A percentile compares a stretch with the other conserved stretches of the same genome.
Evolutionary conservation across 345 rosid species (phyloP).

Genomic region (Populus tremula): DNA sequence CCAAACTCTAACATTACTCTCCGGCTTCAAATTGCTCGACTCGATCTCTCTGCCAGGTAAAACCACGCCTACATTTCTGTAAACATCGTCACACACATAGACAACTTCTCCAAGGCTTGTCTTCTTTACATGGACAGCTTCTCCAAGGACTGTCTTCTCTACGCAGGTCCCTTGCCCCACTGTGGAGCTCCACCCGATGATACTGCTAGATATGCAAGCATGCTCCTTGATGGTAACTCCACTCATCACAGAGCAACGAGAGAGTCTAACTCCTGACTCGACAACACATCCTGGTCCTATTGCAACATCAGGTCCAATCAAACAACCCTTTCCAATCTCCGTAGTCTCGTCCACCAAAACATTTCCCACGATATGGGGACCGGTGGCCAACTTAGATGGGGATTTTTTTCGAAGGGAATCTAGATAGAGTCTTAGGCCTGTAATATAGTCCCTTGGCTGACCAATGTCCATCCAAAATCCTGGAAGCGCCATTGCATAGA

Average conservation of each 20-base stretch:
- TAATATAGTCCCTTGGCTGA: constrained; percentile 87
- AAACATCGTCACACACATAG: constrained; percentile 83
- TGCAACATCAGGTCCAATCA: constrained; percentile 91
- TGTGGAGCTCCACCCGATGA: constrained; percentile 91
- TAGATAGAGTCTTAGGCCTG: constrained; percentile 79
- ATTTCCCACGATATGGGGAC: constrained; percentile 65
- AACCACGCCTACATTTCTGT: constrained; percentile 88
- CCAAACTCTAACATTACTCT: constrained; percentile 68
- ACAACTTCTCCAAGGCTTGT: constrained; percentile 91
- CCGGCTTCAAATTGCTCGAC: constrained; percentile 88
- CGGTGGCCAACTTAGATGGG: constrained; percentile 51
- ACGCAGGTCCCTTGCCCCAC: constrained; percentile 87
- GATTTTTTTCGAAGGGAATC: constrained; percentile 74
- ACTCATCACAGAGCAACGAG: constrained; percentile 86
- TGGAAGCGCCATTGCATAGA: constrained; percentile 86
- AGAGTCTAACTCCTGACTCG: constrained; percentile 85
- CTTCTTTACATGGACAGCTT: constrained; percentile 98
- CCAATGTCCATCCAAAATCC: constrained; percentile 99
- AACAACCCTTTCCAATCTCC: constrained; percentile 82
- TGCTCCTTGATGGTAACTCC: constrained; percentile 91
- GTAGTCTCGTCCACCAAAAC: constrained; percentile 79
- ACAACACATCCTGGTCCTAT: constrained; percentile 85
- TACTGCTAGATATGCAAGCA: constrained; percentile 82
- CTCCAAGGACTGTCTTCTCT: constrained; percentile 93
- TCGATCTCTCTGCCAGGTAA: constrained; percentile 91